Percentiles rank a stretch among this genome's conserved stretches.
These are phyloP conservation scores for Peronosclerospora sorghi DNA, from an alignment of 352 stramenopile genomes.

Conservation along the genomic window DNA sequence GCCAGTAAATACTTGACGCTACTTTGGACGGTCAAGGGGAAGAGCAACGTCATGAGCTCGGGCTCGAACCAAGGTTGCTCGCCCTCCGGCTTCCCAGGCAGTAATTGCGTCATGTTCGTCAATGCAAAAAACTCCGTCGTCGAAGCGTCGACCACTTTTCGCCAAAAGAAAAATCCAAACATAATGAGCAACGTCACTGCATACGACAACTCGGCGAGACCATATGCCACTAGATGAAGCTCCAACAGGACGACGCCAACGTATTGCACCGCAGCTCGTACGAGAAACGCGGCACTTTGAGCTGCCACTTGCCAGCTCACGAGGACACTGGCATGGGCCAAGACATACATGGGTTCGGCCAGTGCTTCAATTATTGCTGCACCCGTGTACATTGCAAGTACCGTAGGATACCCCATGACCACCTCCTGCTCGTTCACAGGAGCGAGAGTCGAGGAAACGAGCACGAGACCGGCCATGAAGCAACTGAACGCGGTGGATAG, in stretches of 20 bases:
- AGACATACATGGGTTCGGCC: constrained; percentile 74
- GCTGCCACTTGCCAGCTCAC: constrained; percentile 78
- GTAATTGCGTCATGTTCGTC: constrained; percentile 35
- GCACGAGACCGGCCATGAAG: constrained; percentile 26
- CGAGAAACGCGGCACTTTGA: constrained; percentile 64
- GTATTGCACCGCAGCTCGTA: constrained; percentile 59
- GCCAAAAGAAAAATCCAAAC: constrained; percentile 45
- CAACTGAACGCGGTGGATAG: constrained; percentile 57
- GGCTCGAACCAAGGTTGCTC: constrained; percentile 31
- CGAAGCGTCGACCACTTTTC: constrained; percentile 23
- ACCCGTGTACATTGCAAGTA: constrained; percentile 65
- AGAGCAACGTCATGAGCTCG: constrained; percentile 46
- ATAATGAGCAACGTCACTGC: constrained; percentile 44
- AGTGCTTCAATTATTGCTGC: constrained; percentile 70
- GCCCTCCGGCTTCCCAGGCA: constrained; percentile 20
- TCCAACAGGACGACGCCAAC: constrained; percentile 50
- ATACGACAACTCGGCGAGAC: constrained; percentile 66
- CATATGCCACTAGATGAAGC: constrained; percentile 59
- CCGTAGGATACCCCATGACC: constrained; percentile 34
- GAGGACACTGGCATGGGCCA: constrained; percentile 63
- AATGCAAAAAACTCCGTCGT: constrained; percentile 29
- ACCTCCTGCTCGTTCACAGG: constrained; percentile 6
- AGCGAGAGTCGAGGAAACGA: constrained; percentile 12
- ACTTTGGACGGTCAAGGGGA: constrained; percentile 85
- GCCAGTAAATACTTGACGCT: constrained; percentile 95